Conservation (phyloP, 2,329 filamentous ascomycete genomes). For the Aspergillus flavus region DNA sequence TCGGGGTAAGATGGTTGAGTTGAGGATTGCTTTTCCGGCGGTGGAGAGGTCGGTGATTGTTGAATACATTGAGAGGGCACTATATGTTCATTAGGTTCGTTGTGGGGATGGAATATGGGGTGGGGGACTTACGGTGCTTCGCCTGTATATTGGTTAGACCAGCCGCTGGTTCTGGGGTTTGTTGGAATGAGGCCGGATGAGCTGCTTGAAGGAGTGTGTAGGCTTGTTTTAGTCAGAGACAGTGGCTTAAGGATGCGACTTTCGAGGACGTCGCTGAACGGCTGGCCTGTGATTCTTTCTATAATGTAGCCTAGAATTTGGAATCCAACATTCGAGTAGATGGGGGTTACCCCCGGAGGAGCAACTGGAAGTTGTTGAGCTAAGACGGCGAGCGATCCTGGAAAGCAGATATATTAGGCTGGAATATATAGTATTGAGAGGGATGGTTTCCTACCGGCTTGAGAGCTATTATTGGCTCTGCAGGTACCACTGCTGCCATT, state of each 20-base stretch:
- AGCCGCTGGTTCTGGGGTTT: constrained; percentile 4
- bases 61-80: constrained; percentile 37
- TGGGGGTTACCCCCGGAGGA: not conserved
- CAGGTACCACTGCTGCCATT: not conserved
- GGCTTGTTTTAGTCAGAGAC: not conserved
- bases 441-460: not conserved
- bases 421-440: not conserved
- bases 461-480: not conserved
- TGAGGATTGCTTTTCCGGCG: constrained; percentile 44
- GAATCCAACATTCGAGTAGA: constrained; percentile 2
- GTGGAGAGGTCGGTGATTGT: constrained; percentile 39
- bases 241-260: not conserved
- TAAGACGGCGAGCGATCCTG: not conserved
- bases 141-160: not conserved
- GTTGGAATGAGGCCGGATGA: not conserved
- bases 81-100: not conserved
- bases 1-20: constrained; percentile 36
- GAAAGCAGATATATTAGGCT: not conserved
- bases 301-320: constrained; percentile 1
- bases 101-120: not conserved
- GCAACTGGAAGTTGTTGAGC: not conserved
- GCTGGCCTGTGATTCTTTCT: not conserved
- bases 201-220: not conserved
- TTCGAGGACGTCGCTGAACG: not conserved
- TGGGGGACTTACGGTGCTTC: not conserved